These are phyloP conservation scores for Cyclotella kingstonii DNA, from an alignment of 108 stramenopile species.

Conservation along the genomic window DNA sequence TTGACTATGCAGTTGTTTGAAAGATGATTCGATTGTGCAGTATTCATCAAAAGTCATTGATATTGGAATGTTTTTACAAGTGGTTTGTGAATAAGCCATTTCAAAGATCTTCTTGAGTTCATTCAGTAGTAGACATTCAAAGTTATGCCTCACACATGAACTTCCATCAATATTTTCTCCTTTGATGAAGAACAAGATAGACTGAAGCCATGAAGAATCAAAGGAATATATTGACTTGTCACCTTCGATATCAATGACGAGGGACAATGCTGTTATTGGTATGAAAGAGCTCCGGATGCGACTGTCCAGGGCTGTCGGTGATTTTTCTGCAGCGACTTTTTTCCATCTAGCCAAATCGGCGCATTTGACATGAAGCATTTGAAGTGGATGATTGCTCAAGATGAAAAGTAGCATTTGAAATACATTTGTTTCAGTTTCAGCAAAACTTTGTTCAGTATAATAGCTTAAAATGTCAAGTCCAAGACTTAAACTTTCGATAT, in stretches of 20 bases:
- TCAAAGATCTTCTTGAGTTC: conserved; percentile 2
- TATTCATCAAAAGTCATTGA: neutral
- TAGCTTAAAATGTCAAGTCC: conserved; percentile 36
- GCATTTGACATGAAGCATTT: conserved; percentile 20
- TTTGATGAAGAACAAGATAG: conserved; percentile 7
- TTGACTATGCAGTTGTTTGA: conserved; percentile 1
- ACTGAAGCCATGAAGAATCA: conserved; percentile 17
- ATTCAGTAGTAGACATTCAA: conserved; percentile 26
- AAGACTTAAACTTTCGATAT: conserved; percentile 15
- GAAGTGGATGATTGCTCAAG: conserved; percentile 26
- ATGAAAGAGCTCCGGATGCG: conserved; percentile 6
- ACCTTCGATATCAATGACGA: conserved; percentile 9
- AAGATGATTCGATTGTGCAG: conserved; percentile 3
- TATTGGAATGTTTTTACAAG: neutral
- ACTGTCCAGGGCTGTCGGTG: conserved; percentile 6
- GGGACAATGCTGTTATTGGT: conserved; percentile 7
- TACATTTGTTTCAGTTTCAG: conserved; percentile 11
- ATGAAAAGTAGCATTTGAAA: conserved; percentile 28
- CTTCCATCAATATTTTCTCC: neutral
- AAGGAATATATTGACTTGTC: conserved; percentile 6
- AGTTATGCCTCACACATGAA: neutral
- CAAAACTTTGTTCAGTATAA: conserved; percentile 28
- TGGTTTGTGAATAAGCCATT: neutral
- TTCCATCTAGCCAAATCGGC: conserved; percentile 24
- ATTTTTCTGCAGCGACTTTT: conserved; percentile 7